Conservation (phyloP, 768 basidiomycete genomes). For the Boletus reticuloceps region DNA sequence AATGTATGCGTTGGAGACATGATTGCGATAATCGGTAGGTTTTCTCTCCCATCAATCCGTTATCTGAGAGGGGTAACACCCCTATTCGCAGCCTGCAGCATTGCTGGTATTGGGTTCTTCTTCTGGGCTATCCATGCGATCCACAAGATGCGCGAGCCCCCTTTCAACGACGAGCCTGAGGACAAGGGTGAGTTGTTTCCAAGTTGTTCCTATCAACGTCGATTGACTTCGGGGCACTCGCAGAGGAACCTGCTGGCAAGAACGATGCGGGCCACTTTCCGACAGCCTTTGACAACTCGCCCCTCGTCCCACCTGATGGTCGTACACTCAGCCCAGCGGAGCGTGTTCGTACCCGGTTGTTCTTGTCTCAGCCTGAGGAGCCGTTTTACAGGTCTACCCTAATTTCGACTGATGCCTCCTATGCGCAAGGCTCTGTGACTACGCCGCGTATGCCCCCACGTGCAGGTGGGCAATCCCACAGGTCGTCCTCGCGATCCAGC, state of each 20-base stretch:
- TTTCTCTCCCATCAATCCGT: neutral
- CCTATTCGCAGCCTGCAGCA: slow-evolving; percentile 10
- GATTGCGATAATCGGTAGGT: slow-evolving; percentile 22
- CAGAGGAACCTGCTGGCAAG: neutral
- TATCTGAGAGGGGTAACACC: neutral
- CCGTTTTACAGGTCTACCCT: neutral
- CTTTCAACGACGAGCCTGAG: neutral
- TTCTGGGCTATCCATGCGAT: slow-evolving; percentile 20
- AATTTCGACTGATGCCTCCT: neutral
- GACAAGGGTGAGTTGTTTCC: neutral
- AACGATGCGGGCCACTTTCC: neutral
- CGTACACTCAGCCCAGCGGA: slow-evolving; percentile 3
- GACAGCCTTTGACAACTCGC: neutral
- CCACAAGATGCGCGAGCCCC: slow-evolving; percentile 17
- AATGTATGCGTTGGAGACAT: slow-evolving; percentile 25
- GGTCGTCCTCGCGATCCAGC: neutral
- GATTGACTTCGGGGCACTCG: neutral
- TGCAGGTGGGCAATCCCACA: neutral
- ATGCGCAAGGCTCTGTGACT: neutral
- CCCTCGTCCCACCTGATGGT: neutral
- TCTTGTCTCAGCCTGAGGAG: slow-evolving; percentile 1
- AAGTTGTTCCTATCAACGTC: too few species aligned
- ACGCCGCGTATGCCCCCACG: neutral
- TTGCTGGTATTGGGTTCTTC: slow-evolving; percentile 19
- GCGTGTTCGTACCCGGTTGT: slow-evolving; percentile 10